Percentiles rank a stretch among this genome's conserved stretches.
Conservation (phyloP, 108 stramenopile species). For the Skeletonema costatum region DNA sequence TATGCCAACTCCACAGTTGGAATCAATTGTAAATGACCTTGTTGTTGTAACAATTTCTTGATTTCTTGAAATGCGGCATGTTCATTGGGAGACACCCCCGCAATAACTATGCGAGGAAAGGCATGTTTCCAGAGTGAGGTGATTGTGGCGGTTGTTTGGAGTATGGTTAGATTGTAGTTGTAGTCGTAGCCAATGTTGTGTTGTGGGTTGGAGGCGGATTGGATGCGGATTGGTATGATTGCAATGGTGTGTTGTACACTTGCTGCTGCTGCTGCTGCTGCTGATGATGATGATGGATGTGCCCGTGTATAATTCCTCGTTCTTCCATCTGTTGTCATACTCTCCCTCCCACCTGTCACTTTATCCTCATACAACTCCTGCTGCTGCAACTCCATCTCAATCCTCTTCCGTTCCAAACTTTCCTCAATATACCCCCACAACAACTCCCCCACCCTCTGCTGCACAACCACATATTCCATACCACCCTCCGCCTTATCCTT, state of each 20-base stretch:
- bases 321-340: neutral
- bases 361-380: neutral
- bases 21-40: neutral
- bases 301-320: neutral
- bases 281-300: too few relatives aligned
- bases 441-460: constrained; percentile 14
- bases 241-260: constrained; percentile 20
- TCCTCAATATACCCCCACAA: constrained; percentile 6
- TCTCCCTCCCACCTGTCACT: too few relatives aligned
- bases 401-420: neutral
- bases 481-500: neutral
- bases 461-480: neutral
- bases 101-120: constrained; percentile 17
- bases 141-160: constrained; percentile 19
- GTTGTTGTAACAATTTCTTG: constrained; percentile 3
- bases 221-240: constrained; percentile 17
- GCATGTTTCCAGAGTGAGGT: constrained; percentile 15
- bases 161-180: neutral
- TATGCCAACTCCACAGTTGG: constrained; percentile 20
- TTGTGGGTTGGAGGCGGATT: neutral
- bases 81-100: constrained; percentile 22
- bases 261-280: neutral
- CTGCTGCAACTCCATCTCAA: neutral
- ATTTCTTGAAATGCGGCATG: neutral
- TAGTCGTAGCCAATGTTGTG: neutral